These are phyloP conservation scores for Nissolia schottii DNA, from an alignment of 306 rosid species.

Conservation along the genomic window DNA sequence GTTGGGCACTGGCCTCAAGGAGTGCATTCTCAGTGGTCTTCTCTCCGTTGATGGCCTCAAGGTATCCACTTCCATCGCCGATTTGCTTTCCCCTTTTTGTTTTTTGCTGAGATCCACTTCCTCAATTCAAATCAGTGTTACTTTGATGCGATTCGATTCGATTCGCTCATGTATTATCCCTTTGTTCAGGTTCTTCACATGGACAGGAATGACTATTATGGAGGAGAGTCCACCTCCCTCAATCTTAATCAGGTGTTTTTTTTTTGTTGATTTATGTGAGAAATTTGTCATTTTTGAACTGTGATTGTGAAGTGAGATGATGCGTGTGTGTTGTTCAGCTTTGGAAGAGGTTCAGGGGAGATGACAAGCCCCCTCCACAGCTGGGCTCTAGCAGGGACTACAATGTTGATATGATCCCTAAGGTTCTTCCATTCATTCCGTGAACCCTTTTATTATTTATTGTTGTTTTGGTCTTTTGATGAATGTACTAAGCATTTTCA, in stretches of 20 bases:
- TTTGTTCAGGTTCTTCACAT: slow-evolving; percentile 78
- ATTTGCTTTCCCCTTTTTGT: background rate
- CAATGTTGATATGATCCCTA: slow-evolving; percentile 94
- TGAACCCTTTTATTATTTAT: background rate
- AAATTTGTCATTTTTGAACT: background rate
- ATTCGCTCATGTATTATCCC: slow-evolving; percentile 9
- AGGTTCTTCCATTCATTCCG: slow-evolving; percentile 41
- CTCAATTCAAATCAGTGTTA: background rate
- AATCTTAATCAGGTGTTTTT: slow-evolving; percentile 73
- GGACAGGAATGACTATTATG: slow-evolving; percentile 94
- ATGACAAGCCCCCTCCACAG: slow-evolving; percentile 74
- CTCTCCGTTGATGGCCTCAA: slow-evolving; percentile 99
- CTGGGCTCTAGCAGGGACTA: slow-evolving; percentile 96
- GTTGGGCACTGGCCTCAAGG: slow-evolving; percentile 92
- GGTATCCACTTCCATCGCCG: slow-evolving; percentile 23
- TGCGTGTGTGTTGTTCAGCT: slow-evolving; percentile 45
- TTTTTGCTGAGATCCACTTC: background rate
- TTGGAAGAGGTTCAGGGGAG: slow-evolving; percentile 92
- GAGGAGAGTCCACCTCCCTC: slow-evolving; percentile 92
- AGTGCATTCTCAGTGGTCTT: slow-evolving; percentile 98
- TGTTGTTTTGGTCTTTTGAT: background rate
- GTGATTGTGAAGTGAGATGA: background rate
- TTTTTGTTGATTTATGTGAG: background rate
- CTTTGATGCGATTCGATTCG: too few species aligned
- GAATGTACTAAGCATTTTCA: background rate